Evolutionary conservation across 2,329 filamentous ascomycete species (phyloP).

Genomic region (Colletotrichum costaricense): DNA sequence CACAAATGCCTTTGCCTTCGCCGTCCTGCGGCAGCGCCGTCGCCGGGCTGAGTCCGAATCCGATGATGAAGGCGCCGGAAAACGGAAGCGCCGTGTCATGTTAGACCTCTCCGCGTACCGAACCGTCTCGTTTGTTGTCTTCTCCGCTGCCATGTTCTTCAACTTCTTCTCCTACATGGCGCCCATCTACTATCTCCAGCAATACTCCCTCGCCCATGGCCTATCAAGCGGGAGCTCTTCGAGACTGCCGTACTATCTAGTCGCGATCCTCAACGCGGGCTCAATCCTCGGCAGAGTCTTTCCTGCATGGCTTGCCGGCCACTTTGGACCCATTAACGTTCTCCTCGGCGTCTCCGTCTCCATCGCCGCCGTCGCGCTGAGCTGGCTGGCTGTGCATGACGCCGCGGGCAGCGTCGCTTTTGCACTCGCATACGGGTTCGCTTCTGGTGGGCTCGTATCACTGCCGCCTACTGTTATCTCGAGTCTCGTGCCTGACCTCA

Average conservation of each 20-base stretch:
- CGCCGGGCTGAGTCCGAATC: neutral
- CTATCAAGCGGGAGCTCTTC: conserved; percentile 40
- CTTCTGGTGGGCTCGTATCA: conserved; percentile 56
- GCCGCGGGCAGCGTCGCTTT: conserved; percentile 53
- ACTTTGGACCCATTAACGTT: conserved; percentile 53
- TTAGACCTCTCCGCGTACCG: conserved; percentile 44
- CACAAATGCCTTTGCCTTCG: conserved; percentile 44
- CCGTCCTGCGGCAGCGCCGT: conserved; percentile 43
- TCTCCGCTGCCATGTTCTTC: conserved; percentile 46
- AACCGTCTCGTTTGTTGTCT: conserved; percentile 46
- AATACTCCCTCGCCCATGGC: conserved; percentile 52
- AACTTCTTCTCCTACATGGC: conserved; percentile 50
- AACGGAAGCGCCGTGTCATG: conserved; percentile 38
- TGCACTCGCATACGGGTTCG: conserved; percentile 58
- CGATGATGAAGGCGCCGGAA: neutral
- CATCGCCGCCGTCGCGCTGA: conserved; percentile 47
- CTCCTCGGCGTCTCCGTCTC: conserved; percentile 49
- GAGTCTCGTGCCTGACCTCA: conserved; percentile 53
- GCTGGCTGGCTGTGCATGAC: conserved; percentile 52
- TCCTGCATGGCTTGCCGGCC: conserved; percentile 56
- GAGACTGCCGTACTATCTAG: conserved; percentile 54
- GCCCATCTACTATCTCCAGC: conserved; percentile 58
- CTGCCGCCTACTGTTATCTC: conserved; percentile 55
- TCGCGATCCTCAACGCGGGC: conserved; percentile 63
- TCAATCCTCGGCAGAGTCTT: conserved; percentile 61